Conservation (phyloP, 208 protist genomes). For the Strigomonas culicis region DNA sequence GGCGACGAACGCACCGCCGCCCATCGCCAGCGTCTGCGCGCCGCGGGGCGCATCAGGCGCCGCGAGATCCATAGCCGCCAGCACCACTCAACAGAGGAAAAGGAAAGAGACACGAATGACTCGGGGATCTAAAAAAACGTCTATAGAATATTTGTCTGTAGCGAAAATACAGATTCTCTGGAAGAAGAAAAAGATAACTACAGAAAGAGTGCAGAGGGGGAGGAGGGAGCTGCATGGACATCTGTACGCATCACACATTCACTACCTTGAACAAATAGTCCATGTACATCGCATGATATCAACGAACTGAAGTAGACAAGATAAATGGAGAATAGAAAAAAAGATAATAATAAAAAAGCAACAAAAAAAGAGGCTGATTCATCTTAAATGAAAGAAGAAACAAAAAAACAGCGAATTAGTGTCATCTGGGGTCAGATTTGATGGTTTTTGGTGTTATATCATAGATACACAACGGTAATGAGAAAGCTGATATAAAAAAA, state of each 20-base stretch:
- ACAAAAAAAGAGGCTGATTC: neutral
- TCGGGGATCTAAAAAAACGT: too few species aligned
- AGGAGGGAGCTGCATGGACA: neutral
- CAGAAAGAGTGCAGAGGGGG: neutral
- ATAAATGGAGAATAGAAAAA: neutral
- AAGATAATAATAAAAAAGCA: slow-evolving; percentile 3
- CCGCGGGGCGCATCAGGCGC: too few species aligned
- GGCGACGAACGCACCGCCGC: slow-evolving; percentile 7
- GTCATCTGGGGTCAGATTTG: neutral
- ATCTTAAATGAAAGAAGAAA: neutral
- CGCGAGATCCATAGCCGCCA: too few species aligned
- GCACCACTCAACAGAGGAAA: too few species aligned
- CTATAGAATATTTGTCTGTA: too few species aligned
- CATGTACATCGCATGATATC: too few species aligned
- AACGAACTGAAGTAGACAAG: neutral
- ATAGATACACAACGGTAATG: neutral
- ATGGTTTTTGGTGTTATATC: neutral
- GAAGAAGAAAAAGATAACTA: neutral
- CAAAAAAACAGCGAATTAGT: neutral
- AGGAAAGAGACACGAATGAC: too few species aligned
- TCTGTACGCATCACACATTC: too few species aligned
- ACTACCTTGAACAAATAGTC: slow-evolving; percentile 2
- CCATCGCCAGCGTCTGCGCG: slow-evolving; percentile 9
- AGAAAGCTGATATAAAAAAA: neutral
- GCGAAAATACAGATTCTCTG: too few species aligned